Conservation (phyloP, 495 filamentous ascomycete genomes). For the Hapsidospora chrysogenum region DNA sequence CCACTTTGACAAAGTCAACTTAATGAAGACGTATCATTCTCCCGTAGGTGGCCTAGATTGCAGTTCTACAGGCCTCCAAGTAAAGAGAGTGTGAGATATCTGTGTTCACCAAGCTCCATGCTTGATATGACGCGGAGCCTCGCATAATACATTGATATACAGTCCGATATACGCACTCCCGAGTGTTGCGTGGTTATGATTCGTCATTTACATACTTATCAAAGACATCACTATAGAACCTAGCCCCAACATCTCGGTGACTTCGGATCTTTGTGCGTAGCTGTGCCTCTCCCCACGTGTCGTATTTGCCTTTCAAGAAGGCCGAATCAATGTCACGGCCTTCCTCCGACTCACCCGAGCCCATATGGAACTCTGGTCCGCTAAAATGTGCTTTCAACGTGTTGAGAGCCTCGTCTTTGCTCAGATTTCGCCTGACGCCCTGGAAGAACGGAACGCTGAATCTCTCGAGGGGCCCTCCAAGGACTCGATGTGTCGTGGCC, state of each 20-base stretch:
- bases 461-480: constrained; percentile 15
- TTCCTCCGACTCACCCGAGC: constrained; percentile 6
- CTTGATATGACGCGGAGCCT: too few species aligned
- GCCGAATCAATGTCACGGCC: constrained; percentile 20
- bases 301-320: constrained; percentile 23
- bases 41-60: too few species aligned
- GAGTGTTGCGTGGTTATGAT: too few species aligned
- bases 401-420: constrained; percentile 17
- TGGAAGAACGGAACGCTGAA: constrained; percentile 32
- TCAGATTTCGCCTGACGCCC: constrained; percentile 22
- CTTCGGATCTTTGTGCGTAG: constrained; percentile 26
- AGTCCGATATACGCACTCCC: too few species aligned
- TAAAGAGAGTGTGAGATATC: too few species aligned
- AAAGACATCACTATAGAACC: constrained; percentile 22
- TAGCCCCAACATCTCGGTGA: constrained; percentile 22
- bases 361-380: constrained; percentile 2
- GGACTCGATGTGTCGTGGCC: constrained; percentile 34
- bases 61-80: too few species aligned
- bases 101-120: too few species aligned
- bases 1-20: too few species aligned
- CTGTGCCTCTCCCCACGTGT: constrained; percentile 31
- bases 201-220: constrained; percentile 21
- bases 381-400: constrained; percentile 16
- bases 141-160: too few species aligned
- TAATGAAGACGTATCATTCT: too few species aligned